Conservation (phyloP, 108 stramenopile species). For the Pseudonitzschia delicatissima region DNA sequence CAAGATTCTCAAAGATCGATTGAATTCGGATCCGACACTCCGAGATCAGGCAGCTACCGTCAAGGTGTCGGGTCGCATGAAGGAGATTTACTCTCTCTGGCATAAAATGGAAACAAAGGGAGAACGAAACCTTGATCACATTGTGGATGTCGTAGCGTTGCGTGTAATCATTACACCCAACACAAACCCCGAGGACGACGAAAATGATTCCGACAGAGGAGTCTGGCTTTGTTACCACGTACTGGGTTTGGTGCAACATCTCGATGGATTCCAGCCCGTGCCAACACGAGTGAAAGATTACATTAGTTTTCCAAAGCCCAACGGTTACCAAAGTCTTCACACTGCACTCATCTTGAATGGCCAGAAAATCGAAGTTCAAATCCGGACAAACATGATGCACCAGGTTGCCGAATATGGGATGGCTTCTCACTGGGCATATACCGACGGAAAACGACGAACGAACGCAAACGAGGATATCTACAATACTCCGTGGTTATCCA, state of each 20-base stretch:
- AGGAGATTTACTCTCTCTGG: conserved; percentile 93
- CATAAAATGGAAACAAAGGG: conserved; percentile 92
- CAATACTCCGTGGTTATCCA: conserved; percentile 85
- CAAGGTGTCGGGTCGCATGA: conserved; percentile 83
- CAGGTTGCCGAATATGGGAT: conserved; percentile 93
- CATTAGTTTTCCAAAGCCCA: conserved; percentile 91
- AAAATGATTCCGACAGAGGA: conserved; percentile 59
- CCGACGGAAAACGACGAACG: conserved; percentile 53
- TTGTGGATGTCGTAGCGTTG: conserved; percentile 91
- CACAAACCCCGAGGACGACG: conserved; percentile 35
- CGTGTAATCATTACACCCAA: conserved; percentile 85
- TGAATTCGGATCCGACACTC: conserved; percentile 68
- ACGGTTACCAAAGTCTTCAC: conserved; percentile 92
- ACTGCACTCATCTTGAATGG: conserved; percentile 85
- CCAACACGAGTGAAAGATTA: conserved; percentile 93
- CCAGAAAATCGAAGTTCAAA: conserved; percentile 94
- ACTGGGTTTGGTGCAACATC: conserved; percentile 84
- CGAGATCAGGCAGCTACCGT: conserved; percentile 64
- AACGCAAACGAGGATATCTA: conserved; percentile 44
- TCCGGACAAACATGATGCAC: conserved; percentile 91
- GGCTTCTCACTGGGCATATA: conserved; percentile 93
- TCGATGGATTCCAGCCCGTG: conserved; percentile 86
- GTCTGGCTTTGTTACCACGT: conserved; percentile 95
- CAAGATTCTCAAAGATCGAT: conserved; percentile 59
- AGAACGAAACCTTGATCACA: conserved; percentile 78